Base-by-base conservation (phyloP, 2,329 filamentous ascomycete species). In the Colletotrichum sp. region DNA sequence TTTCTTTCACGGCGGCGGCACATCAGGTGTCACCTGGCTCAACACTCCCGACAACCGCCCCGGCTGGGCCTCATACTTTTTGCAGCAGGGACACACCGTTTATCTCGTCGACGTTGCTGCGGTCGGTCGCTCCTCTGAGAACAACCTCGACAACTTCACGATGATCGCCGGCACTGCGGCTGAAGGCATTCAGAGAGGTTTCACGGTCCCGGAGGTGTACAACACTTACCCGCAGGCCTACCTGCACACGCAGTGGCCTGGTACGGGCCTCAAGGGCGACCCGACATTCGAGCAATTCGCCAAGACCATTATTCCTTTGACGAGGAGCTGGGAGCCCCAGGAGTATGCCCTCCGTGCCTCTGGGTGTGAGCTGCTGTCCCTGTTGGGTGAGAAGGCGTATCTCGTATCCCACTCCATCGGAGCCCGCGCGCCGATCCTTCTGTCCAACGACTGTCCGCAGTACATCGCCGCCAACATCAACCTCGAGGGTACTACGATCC, bases 31-130 rank as follows among this genome's bases (percentile, higher is more conserved):
- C 7, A 75, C 72, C 6, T 88, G 84, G 84, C 79, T 87, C 16
- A 86, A 86, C 49, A 90, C 88, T 21, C 88, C 89, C 8, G 88
- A 90, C 71, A 84, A 85, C 16, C 78, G 82, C 3, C 82, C 83
- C 2, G 88, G 88, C 10, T 90, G 88, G 88, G 85, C 87, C 0
- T 84, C 85, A 0, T 86, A 81, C 69, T 90, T 90, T 63, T 78
- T 88, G 2, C 77, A 78, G 0, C 78, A 82, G 28, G 88, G 88
- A 4, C 87, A 87, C 65, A 81, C 80, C 3, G 85, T 90, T 12
- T 88, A 86, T 74, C 73, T 89, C 9, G 82, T 86, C 7, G 87
- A 90, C 68, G 80, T 87, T 13, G 84, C 87, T 9, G 82, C 82
- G 0, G 82, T 82, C 7, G 87, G 87, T 2, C 84, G 87, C 39